Evolutionary conservation across 352 stramenopile genomes (phyloP), one percentile per base, ranked within the genome.

Genomic region (Phytophthora meadii): DNA sequence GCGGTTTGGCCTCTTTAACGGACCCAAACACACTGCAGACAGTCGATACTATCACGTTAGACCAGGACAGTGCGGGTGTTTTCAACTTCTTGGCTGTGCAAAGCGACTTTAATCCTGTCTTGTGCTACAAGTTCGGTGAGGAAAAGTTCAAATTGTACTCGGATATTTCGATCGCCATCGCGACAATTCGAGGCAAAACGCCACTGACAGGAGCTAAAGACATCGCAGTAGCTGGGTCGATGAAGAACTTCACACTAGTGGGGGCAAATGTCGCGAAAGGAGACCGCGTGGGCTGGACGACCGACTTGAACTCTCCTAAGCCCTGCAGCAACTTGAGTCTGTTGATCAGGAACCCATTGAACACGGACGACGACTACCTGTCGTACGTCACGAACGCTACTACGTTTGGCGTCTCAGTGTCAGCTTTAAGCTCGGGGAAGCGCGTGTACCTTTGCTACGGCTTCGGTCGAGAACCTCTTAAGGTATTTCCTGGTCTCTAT

Each of bases 101-200:
- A 28, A 55, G 54, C 25, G 81, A 89, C 34, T 92, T 77, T 49
- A 75, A 70, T 6, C 81, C 83, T 0, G 52, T 84, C 0, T 52
- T 90, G n/a, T 90, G 82, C 44, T 90, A 89, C 68, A 82, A 84
- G 37, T 90, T 90, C 50, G 82, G 76, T 2, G 56, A 64, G 0
- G 82, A 90, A 40, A 64, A 63, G 12, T 92, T 82, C 39, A 82
- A 89, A 22, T 61, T 84, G 14, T 90, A 92, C 37, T n/a, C 56
- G 0, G 69, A 60, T 19, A 57, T 92, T 24, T 63, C 57, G 27
- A 82, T 92, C 27, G 71, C 61, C 10, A 81, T 92, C n/a, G 81
- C 70, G 0, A 87, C 74, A 1, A 65, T 92, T n/a, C 73, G 45
- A 11, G 44, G 58, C 0, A 92, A 89, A 37, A 52, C 54, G 1